Conservation (phyloP, 73 alveolate genomes). For the Symbiodinium pilosum region DNA sequence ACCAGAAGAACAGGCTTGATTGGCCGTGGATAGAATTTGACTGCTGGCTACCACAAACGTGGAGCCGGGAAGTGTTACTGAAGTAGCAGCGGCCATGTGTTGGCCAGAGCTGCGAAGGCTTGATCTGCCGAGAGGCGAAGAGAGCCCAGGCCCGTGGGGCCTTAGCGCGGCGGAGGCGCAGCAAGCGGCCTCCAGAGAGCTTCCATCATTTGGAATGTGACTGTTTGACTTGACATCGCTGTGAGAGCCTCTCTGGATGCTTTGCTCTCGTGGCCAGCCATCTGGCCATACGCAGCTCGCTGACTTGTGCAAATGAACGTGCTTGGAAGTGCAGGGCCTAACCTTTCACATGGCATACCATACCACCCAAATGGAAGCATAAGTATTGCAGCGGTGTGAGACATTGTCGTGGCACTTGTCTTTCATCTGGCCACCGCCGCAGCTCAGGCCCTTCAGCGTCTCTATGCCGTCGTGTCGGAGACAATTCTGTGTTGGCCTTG, state of each 20-base stretch:
- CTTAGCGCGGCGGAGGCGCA: neutral
- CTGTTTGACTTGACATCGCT: too few relatives aligned
- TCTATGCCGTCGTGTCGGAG: slow-evolving; percentile 22
- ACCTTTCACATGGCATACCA: too few relatives aligned
- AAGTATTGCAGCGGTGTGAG: too few relatives aligned
- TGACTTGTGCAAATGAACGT: neutral
- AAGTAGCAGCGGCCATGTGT: neutral
- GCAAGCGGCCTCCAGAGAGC: too few relatives aligned
- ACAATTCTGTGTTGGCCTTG: neutral
- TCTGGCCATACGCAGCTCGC: too few relatives aligned
- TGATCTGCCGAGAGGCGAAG: neutral
- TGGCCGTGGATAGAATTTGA: slow-evolving; percentile 14
- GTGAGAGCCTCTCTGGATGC: too few relatives aligned
- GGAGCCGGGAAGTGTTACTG: neutral
- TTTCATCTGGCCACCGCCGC: too few relatives aligned
- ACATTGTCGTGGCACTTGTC: too few relatives aligned
- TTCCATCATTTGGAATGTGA: too few relatives aligned
- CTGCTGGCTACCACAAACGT: neutral
- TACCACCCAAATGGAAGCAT: too few relatives aligned
- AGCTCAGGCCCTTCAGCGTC: slow-evolving; percentile 57
- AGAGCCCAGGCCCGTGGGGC: neutral
- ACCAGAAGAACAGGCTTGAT: neutral
- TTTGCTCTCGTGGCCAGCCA: too few relatives aligned
- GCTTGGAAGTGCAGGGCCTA: too few relatives aligned
- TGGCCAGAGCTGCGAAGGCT: neutral